Evolutionary conservation across 2,329 filamentous ascomycete species (phyloP).

Genomic region (Aspergillus ibericus): DNA sequence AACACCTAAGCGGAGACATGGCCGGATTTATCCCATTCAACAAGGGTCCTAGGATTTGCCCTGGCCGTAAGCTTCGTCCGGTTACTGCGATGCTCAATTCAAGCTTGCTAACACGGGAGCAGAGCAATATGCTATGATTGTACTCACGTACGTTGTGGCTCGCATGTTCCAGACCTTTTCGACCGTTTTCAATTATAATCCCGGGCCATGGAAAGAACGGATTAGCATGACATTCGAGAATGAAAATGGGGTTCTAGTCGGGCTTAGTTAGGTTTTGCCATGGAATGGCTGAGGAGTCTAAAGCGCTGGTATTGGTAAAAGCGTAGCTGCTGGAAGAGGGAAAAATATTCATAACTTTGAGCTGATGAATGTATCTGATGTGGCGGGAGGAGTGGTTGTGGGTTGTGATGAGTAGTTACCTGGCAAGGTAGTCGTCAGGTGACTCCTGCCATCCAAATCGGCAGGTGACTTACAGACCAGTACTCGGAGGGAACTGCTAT

Average conservation of each 20-base stretch:
- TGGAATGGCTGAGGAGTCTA: neutral
- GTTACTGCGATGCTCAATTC: neutral
- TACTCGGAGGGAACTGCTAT: neutral
- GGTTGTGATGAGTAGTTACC: too few species aligned
- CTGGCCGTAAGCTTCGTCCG: constrained; percentile 6
- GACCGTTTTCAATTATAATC: constrained; percentile 9
- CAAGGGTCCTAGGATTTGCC: constrained; percentile 46
- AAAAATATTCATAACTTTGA: too few species aligned
- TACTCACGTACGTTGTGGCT: constrained; percentile 16
- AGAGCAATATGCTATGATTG: constrained; percentile 15
- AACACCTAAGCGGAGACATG: constrained; percentile 22
- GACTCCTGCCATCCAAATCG: too few species aligned
- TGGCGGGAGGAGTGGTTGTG: too few species aligned
- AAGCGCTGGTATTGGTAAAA: too few species aligned
- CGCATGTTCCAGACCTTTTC: constrained; percentile 17
- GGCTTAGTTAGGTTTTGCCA: neutral
- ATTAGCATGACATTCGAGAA: constrained; percentile 18
- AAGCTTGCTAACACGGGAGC: neutral
- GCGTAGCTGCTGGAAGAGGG: too few species aligned
- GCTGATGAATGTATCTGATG: too few species aligned
- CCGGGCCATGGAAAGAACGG: constrained; percentile 10
- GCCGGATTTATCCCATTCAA: constrained; percentile 49
- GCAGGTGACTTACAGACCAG: too few species aligned
- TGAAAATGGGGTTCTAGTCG: constrained; percentile 15
- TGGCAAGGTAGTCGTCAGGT: too few species aligned